phyloP scores from a whole-genome alignment of 306 rosid genomes.

The cucumber (Cucumis sativus) region DNA sequence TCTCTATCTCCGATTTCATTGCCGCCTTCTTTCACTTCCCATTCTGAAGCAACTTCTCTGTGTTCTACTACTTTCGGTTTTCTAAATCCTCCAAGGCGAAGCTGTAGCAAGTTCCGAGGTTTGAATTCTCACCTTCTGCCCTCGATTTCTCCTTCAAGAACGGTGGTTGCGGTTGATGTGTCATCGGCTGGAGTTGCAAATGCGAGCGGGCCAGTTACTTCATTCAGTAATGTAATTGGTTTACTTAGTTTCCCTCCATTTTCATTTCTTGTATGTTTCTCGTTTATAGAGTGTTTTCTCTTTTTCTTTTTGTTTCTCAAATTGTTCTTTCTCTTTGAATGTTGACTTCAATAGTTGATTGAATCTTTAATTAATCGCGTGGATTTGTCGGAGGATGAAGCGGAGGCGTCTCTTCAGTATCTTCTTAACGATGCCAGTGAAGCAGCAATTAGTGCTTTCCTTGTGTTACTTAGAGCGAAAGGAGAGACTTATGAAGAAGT shows the following conservation, averaged over 20 bases:
- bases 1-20: neutral
- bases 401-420: constrained; percentile 57
- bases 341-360: constrained; percentile 35
- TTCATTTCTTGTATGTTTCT: neutral
- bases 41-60: neutral
- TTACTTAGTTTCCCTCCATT: neutral
- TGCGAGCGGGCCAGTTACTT: neutral
- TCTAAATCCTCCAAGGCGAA: neutral
- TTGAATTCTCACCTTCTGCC: neutral
- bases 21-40: neutral
- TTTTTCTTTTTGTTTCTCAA: neutral
- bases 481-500: constrained; percentile 91
- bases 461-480: constrained; percentile 75
- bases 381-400: constrained; percentile 55
- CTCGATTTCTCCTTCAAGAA: neutral
- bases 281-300: neutral
- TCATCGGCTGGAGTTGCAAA: neutral
- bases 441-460: constrained; percentile 81
- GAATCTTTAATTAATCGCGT: constrained; percentile 55
- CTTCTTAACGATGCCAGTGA: constrained; percentile 51
- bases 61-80: neutral
- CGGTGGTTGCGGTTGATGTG: neutral
- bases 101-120: neutral
- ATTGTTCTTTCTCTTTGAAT: neutral
- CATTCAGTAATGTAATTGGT: neutral